Evolutionary conservation across 257 asterid genomes (phyloP), one percentile per base, ranked within the genome.

Genomic region (Handroanthus guayacan): DNA sequence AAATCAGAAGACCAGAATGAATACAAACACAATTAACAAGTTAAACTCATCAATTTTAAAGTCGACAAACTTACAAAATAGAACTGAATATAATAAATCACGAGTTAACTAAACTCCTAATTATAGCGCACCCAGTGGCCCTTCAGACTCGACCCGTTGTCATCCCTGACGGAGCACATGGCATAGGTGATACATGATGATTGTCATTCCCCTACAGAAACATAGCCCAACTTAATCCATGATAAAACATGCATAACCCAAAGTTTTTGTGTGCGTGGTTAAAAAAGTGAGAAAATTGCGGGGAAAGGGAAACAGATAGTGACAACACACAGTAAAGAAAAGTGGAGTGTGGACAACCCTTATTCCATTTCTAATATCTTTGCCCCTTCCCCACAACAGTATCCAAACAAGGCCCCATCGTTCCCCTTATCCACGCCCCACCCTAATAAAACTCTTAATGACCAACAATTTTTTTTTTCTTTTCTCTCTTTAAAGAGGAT

Each of bases 241-340:
- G 41, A 61, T 78, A 67, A 78, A 72, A 79, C 70, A 45, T 66
- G 65, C 75, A 6, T 47, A 72, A 79, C 56, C 75, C 11, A 71
- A 55, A 51, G 70, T 66, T 69, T 60, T 67, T 25, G 16, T 76
- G 60, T 71, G 82, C 79, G 79, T 79, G 81, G 69, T 79, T 79
- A 37, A 67, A 72, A 82, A 85, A 82, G 85, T 62, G 88, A 85
- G 86, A 71, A 60, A 82, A 79, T 82, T 82, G 75, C 84, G 86
- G 89, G 78, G 10, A 65, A 85, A 85, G 74, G 86, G 71, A 57
- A 34, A 66, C 69, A 3, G 89, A 85, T 70, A 10, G 85, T 82
- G 89, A 82, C 89, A 61, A 77, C 25, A 79, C 85, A 37, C 17
- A 5, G 60, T 34, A 73, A 69, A 25, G 25, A 18, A 52, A 12